phyloP scores from a whole-genome alignment of 768 basidiomycete species.

The Imleria badia region DNA sequence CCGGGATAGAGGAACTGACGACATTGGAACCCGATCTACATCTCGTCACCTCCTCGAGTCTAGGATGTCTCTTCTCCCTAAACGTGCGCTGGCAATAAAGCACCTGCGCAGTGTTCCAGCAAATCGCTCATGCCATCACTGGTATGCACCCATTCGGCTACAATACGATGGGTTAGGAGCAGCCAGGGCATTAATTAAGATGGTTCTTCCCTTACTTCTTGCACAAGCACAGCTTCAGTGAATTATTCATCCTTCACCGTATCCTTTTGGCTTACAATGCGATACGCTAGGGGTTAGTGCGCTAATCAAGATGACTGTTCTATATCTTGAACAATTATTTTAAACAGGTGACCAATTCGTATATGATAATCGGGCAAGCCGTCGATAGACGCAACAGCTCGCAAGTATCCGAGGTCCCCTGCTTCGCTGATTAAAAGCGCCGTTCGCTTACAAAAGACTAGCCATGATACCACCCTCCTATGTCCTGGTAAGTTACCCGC shows the following conservation, averaged over 20 bases:
- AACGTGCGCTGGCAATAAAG: background rate
- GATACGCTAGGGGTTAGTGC: background rate
- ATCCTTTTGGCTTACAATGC: background rate
- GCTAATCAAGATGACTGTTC: background rate
- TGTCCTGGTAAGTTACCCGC: conserved; percentile 9
- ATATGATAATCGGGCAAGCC: no score
- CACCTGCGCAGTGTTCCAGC: background rate
- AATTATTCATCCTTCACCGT: background rate
- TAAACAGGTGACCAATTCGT: no score
- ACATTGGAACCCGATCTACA: background rate
- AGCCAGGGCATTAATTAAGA: background rate
- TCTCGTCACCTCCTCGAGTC: background rate
- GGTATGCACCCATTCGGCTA: no score
- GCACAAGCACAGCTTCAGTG: background rate
- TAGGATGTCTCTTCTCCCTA: background rate
- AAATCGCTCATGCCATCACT: background rate
- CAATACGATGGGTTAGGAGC: background rate
- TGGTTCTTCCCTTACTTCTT: background rate
- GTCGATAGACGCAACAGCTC: no score
- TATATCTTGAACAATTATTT: background rate
- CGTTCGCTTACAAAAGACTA: conserved; percentile 1
- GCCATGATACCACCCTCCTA: background rate
- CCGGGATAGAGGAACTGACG: background rate
- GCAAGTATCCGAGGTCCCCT: background rate
- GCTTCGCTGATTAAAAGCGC: background rate